Conservation (phyloP, 208 protist species). For the Trypanosoma lewisi region DNA sequence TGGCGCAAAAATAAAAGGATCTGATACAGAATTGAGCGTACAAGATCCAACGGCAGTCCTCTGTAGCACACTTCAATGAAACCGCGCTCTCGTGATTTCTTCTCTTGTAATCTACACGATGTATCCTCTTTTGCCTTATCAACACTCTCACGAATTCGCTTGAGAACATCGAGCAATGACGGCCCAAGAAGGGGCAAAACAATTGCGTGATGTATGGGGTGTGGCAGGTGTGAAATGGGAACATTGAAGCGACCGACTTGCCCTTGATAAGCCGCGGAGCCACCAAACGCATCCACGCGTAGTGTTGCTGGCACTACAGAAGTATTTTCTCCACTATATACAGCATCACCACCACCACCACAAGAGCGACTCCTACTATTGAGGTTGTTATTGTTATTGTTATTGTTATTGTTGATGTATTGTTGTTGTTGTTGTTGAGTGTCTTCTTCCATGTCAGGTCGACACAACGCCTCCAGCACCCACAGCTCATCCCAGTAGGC, state of each 20-base stretch:
- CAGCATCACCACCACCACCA: neutral
- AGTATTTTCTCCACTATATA: neutral
- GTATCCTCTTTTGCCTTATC: neutral
- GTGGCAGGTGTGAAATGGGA: slow-evolving; percentile 57
- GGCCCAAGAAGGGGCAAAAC: slow-evolving; percentile 68
- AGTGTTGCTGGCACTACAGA: neutral
- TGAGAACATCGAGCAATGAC: slow-evolving; percentile 59
- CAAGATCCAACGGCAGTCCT: slow-evolving; percentile 51
- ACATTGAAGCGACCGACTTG: slow-evolving; percentile 55
- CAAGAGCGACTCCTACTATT: neutral
- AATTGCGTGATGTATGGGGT: slow-evolving; percentile 72
- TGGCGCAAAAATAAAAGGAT: slow-evolving; percentile 71
- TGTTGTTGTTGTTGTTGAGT: slow-evolving; percentile 12
- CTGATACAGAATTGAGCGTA: slow-evolving; percentile 68
- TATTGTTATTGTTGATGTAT: slow-evolving; percentile 18
- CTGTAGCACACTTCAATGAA: slow-evolving; percentile 40
- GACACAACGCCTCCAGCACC: slow-evolving; percentile 40
- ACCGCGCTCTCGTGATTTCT: neutral
- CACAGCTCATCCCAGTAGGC: slow-evolving; percentile 75
- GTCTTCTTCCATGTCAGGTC: slow-evolving; percentile 14
- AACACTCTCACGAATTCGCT: slow-evolving; percentile 24
- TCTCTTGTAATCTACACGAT: neutral
- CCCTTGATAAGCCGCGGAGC: slow-evolving; percentile 18
- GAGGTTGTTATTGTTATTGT: slow-evolving; percentile 21
- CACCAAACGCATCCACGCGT: neutral